A percentile compares a stretch with the other conserved stretches of the same genome.
Conservation (phyloP, 495 filamentous ascomycete species). For the Xylaria intraflava region DNA sequence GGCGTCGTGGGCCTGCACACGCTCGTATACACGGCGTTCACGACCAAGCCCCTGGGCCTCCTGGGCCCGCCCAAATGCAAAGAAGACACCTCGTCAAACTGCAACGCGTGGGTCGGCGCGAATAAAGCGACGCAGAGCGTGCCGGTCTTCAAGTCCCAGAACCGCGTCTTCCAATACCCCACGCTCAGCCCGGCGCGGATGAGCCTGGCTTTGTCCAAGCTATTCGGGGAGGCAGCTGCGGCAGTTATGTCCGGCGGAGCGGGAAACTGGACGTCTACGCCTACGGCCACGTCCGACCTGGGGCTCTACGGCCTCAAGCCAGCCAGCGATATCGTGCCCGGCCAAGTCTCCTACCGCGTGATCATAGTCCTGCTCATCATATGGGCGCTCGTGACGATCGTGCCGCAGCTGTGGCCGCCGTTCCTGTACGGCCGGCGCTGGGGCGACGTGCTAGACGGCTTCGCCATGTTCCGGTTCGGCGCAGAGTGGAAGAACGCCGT, state of each 20-base stretch:
- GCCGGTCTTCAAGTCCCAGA: background rate
- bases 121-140: conserved; percentile 2
- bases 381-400: background rate
- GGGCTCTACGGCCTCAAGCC: background rate
- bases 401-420: background rate
- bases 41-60: background rate
- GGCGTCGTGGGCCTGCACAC: conserved; percentile 2
- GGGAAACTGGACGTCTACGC: background rate
- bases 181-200: conserved; percentile 1
- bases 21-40: background rate
- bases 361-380: background rate
- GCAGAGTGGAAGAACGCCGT: background rate
- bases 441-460: background rate
- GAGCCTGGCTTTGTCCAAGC: conserved; percentile 2
- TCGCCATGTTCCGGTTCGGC: background rate
- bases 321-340: background rate
- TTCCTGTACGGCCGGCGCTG: conserved; percentile 1
- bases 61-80: background rate
- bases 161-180: background rate
- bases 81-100: background rate
- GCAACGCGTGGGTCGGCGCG: background rate
- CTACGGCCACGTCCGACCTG: background rate
- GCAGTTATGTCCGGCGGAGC: conserved; percentile 1
- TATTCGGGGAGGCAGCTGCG: conserved; percentile 1
- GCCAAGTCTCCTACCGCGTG: background rate